Base-by-base conservation (phyloP, 139 green algal species). In the Chlamydomonas sp. region DNA sequence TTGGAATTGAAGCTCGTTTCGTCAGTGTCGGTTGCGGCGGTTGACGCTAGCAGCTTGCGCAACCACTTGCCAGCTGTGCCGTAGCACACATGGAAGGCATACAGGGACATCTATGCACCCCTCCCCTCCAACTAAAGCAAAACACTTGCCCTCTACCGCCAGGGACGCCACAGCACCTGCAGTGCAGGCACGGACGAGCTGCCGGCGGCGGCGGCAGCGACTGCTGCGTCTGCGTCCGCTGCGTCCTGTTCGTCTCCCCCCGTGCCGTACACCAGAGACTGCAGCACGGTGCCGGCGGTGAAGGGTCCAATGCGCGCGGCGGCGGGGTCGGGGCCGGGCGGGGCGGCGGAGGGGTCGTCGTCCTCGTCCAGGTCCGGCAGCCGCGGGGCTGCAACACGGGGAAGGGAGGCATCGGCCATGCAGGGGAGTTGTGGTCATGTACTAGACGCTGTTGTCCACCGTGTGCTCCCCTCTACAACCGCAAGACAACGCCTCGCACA, bases 221-320 rank as follows among this genome's bases (percentile, higher is more conserved):
- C 79, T 0, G 5, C 68, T 4, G 31, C 79, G 15, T 14, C 66
- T 15, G 3, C 68, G 3, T 1, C 20, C 20, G 10, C 10, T 4
- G 2, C n/a, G 71, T 77, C 71, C 1, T 77, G n/a, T 6, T 77
- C 71, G 71, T 5, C 64, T 12, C 63, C 64, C 1, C 3, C 60
- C 5, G 59, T 60, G 17, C 81, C 69, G 69, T 86, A 86, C 81
- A 86, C 16, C 8, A 86, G 81, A 0, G 69, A 75, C 31, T 86
- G 85, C 67, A 92, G 76, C 2, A 92, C 75, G 17, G 89, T 83
- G 4, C 87, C 90, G 2, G 91, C 90, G 0, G 84, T 89, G 73
- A 93, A 90, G 73, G 60, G 59, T 0, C 89, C 93, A 5, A 92
- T 85, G 67, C 57, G 68, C 1, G 84, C 79, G 15, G 86, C 62